Percentiles rank a stretch among this genome's conserved stretches.
Conservation (phyloP, 306 rosid genomes). For the Psophocarpus tetragonolobus region DNA sequence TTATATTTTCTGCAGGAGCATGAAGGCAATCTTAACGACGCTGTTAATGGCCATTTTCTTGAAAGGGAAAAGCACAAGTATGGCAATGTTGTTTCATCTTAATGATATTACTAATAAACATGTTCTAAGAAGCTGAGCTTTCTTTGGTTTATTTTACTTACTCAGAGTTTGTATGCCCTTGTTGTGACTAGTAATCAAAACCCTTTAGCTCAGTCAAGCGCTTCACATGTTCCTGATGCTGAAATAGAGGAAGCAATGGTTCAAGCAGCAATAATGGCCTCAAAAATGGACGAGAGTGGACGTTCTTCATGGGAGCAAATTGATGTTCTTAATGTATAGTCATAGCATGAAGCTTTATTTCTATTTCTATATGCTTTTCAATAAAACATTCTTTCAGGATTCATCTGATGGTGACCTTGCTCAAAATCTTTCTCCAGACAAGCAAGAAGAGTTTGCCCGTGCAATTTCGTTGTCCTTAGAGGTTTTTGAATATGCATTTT, state of each 20-base stretch:
- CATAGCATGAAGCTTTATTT: constrained; percentile 11
- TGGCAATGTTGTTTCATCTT: constrained; percentile 10
- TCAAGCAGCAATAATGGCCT: constrained; percentile 78
- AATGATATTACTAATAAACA: not conserved
- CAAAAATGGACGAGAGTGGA: constrained; percentile 51
- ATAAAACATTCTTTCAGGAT: constrained; percentile 45
- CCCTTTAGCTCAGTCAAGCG: constrained; percentile 27
- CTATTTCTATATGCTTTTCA: constrained; percentile 17
- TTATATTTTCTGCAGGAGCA: constrained; percentile 52
- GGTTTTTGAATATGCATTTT: constrained; percentile 43
- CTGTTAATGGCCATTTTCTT: constrained; percentile 64
- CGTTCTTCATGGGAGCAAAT: constrained; percentile 34
- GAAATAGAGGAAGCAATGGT: constrained; percentile 66
- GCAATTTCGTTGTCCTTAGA: constrained; percentile 70
- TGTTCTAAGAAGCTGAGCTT: not conserved
- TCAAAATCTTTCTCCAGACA: constrained; percentile 37
- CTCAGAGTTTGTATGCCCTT: not conserved
- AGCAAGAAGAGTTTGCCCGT: constrained; percentile 57
- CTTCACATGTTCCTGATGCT: constrained; percentile 35
- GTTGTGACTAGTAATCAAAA: constrained; percentile 27
- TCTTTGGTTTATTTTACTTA: not conserved
- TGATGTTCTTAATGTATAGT: constrained; percentile 36
- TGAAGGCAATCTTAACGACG: constrained; percentile 70
- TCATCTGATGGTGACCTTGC: constrained; percentile 39
- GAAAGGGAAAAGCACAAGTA: constrained; percentile 51